Conservation (phyloP, 257 asterid genomes). For the Vinca minor region DNA sequence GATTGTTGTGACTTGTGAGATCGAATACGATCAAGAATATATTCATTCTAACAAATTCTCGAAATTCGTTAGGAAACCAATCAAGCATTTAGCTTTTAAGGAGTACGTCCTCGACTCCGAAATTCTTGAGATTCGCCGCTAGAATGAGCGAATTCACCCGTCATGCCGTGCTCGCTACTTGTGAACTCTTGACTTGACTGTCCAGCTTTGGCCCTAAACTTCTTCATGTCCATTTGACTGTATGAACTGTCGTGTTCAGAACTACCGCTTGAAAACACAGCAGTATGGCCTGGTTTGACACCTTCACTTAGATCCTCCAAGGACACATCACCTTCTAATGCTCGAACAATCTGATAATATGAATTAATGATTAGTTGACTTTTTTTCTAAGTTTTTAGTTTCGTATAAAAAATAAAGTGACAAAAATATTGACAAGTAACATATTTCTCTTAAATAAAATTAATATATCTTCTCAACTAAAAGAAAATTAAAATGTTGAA, state of each 20-base stretch:
- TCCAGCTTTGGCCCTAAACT: constrained; percentile 25
- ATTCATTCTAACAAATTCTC: background rate
- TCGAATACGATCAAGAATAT: background rate
- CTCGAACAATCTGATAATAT: constrained; percentile 54
- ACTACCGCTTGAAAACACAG: constrained; percentile 33
- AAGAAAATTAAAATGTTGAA: constrained; percentile 1
- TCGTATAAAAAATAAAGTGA: no score
- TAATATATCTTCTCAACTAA: no score
- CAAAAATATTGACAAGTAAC: no score
- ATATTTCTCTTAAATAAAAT: no score
- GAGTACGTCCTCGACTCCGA: constrained; percentile 16
- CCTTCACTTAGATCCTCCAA: constrained; percentile 52
- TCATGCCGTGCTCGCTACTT: constrained; percentile 39
- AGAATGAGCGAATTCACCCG: constrained; percentile 28
- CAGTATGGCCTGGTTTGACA: constrained; percentile 27
- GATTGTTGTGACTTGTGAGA: background rate
- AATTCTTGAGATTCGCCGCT: constrained; percentile 30
- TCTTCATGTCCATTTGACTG: constrained; percentile 26
- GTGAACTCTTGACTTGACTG: constrained; percentile 62
- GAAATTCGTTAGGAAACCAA: background rate
- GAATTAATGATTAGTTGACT: no score
- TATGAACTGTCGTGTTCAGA: constrained; percentile 47
- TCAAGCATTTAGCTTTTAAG: background rate
- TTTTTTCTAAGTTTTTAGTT: no score
- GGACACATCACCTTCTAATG: constrained; percentile 71